Base-by-base conservation (phyloP, 495 filamentous ascomycete genomes). In the Rusavskia elegans region DNA sequence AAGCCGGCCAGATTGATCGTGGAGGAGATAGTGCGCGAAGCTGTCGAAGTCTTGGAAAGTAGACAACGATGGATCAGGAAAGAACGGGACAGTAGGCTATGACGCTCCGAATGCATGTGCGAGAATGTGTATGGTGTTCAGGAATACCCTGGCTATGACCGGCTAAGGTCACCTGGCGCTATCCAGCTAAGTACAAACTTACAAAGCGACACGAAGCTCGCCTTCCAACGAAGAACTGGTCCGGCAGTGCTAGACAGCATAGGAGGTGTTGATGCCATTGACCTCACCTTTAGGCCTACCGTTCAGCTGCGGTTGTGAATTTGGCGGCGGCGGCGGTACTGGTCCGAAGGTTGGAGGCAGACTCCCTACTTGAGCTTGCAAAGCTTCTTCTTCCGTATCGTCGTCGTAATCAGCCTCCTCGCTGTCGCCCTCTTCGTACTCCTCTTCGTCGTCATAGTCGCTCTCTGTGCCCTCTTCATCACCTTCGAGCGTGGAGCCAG, bases 1-100 rank as follows among this genome's bases (percentile, higher is more conserved):
- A 76, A 85, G 68, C 88, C 90, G 1, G 90, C 90, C 0, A 77
- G 71, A 42, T 71, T 77, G 58, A 93, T 97, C 67, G 79, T 96
- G 19, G 76, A 77, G 51, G 84, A 89, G 61, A 93, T 95, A 83
- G 84, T 94, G n/a, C 63, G 66, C 36, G 81, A 89, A 67, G 86
- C 88, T 2, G 78, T 86, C 19, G 72, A 74, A 9, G 74, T 84
- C 67, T 62, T 95, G 51, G 79, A 69, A 65, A 49, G 54, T 4
- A 65, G 67, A 10, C 56, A 63, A 37, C 60, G 63, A 6, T 73
- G 66, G 58, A 62, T 49, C 44, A 14, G 14, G 46, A 45, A 21
- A 45, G 50, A 20, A 11, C 27, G 51, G 8, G 30, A 52, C 16
- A 64, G 59, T 41, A 63, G 57, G 40, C 30, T 63, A 27, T 63